Conservation (phyloP, 1,139 yeast genomes). For the Yarrowia galli region DNA sequence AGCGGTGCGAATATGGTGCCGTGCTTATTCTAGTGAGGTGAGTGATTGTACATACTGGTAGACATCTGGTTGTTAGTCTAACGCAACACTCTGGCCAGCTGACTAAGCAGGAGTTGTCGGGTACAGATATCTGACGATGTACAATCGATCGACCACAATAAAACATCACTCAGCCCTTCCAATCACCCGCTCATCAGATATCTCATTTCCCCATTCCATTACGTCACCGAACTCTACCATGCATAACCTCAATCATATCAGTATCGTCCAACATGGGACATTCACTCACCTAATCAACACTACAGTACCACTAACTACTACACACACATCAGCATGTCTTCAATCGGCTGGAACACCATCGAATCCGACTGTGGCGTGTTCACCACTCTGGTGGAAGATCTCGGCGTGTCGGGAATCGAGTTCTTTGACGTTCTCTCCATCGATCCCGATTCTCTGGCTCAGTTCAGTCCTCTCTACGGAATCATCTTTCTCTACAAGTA, state of each 20-base stretch:
- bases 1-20: too few species aligned
- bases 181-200: neutral
- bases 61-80: too few species aligned
- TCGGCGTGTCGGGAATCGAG: constrained; percentile 65
- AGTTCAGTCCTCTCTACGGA: constrained; percentile 60
- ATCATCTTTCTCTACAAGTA: constrained; percentile 71
- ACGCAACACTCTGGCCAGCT: too few species aligned
- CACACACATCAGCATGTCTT: constrained; percentile 40
- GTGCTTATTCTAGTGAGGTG: neutral
- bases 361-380: constrained; percentile 81
- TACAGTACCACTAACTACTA: neutral
- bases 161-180: too few species aligned
- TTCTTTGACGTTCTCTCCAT: constrained; percentile 67
- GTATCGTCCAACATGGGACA: neutral
- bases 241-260: constrained; percentile 28
- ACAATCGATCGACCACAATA: too few species aligned
- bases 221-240: constrained; percentile 22
- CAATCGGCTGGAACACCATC: constrained; percentile 67
- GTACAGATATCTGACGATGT: too few species aligned
- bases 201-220: neutral
- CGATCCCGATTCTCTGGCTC: constrained; percentile 57
- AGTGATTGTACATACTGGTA: too few species aligned
- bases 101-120: too few species aligned
- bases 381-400: constrained; percentile 65
- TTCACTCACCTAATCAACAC: neutral